A percentile compares a stretch with the other conserved stretches of the same genome.
Evolutionary conservation across 345 rosid species (phyloP).

Genomic region (Angophora floribunda): DNA sequence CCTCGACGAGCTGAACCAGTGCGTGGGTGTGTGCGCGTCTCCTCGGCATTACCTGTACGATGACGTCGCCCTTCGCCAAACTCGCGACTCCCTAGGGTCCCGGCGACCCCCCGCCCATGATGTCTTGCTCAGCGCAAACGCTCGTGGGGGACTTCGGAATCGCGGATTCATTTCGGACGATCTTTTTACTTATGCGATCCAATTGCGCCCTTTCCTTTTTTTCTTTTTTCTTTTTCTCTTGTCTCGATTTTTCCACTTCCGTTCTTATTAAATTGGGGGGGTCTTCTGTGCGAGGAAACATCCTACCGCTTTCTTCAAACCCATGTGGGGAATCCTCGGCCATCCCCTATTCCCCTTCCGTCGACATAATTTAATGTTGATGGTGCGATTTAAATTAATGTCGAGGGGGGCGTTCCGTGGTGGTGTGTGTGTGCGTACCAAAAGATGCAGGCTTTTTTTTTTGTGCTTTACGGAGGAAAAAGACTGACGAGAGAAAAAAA

Average conservation of each 20-base stretch:
- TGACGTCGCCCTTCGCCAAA: not conserved
- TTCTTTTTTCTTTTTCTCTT: not conserved
- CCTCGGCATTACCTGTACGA: not conserved
- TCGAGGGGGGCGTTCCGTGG: not conserved
- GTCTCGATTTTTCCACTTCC: not conserved
- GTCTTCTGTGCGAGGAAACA: conserved; percentile 19
- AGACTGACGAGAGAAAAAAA: not conserved
- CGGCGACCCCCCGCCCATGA: not conserved
- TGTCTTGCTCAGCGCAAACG: not conserved
- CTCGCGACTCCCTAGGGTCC: not conserved
- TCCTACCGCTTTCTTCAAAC: conserved; percentile 12
- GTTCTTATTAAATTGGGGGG: not conserved
- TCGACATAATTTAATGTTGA: not conserved
- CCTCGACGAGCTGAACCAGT: not conserved
- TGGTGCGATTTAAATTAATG: not conserved
- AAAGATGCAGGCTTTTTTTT: not conserved
- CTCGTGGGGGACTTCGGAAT: conserved; percentile 4
- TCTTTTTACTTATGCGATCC: not conserved
- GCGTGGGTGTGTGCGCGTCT: not conserved
- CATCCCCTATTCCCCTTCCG: not conserved
- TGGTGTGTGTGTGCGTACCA: not conserved
- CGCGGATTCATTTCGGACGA: not conserved
- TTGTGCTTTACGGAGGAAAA: not conserved
- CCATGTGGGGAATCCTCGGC: conserved; percentile 19
- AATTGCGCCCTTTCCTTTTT: not conserved